Evolutionary conservation across 1,139 yeast genomes (phyloP), one percentile per base, ranked within the genome.

Genomic region (Arxiozyma telluris): DNA sequence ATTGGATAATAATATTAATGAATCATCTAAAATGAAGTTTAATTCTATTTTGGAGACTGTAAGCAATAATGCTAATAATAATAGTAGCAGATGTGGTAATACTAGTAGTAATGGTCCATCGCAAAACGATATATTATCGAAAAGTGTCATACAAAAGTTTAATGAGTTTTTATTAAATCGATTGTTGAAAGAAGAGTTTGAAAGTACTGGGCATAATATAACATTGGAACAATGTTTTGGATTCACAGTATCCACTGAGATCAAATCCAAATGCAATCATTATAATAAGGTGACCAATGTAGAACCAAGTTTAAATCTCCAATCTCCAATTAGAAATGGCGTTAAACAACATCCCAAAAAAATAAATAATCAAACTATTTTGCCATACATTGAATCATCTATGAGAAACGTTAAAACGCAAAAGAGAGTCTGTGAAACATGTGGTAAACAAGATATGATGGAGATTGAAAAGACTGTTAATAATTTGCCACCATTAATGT

Each of bases 401-500:
- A 71, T 83, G 74, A 82, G 78, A 56, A 77, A 77, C 53, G 61
- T 70, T 54, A 71, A 70, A 34, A 80, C 78, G 52, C 73, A 76
- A 30, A 70, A 76, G n/a, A 77, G 79, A 4, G 71, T 77, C 64
- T 81, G 85, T 62, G 77, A 75, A 12, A 66, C 67, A 30, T 80
- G 85, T 58, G 69, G 73, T 4, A 71, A 71, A 50, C 71, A 71
- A 50, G 91, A 85, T 59, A 68, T 73, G 8, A 72, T 84, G 39
- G 84, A 83, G 56, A 75, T 79, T 9, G 73, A 75, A 38, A 76
- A 78, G 50, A 70, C 75, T 0, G 78, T 81, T 2, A 72, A 73
- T 23, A 75, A 75, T 50, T 71, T 88, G 18, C 94, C 96, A 0
- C 81, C 84, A 1, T 74, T 89, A 9, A 69, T 90, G 44, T 79